phyloP scores from a whole-genome alignment of 164 flowering plant genomes.

The Dillenia turbinata region DNA sequence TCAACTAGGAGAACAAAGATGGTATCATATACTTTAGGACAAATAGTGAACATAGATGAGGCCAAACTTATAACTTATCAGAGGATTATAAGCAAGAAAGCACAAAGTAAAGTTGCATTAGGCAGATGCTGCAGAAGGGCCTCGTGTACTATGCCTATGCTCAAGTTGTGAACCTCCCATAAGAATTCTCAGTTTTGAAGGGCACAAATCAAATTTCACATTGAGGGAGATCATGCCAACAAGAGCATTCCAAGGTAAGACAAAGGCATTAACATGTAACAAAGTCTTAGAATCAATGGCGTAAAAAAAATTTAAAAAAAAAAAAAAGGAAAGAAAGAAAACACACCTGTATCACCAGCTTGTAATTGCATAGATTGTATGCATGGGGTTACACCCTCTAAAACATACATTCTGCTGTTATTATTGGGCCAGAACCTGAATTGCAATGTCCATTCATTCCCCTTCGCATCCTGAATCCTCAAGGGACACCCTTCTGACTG shows the following conservation, averaged over 20 bases:
- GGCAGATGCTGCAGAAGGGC: no score
- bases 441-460: conserved; percentile 97
- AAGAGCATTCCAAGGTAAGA: background rate
- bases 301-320: background rate
- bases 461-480: conserved; percentile 87
- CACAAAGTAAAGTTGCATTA: no score
- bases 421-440: conserved; percentile 99
- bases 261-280: background rate
- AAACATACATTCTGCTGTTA: conserved; percentile 97
- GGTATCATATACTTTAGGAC: no score
- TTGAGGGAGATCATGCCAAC: no score
- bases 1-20: no score
- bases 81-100: no score
- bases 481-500: conserved; percentile 93
- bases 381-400: conserved; percentile 99
- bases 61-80: no score
- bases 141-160: no score
- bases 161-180: no score
- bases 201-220: no score
- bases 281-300: background rate
- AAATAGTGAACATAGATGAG: no score
- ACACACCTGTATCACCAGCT: conserved; percentile 95
- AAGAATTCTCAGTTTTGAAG: no score
- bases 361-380: conserved; percentile 94
- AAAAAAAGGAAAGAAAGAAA: conserved; percentile 5